Base-by-base conservation (phyloP, 140 eudicot genomes). In the Cichorium intybus region DNA sequence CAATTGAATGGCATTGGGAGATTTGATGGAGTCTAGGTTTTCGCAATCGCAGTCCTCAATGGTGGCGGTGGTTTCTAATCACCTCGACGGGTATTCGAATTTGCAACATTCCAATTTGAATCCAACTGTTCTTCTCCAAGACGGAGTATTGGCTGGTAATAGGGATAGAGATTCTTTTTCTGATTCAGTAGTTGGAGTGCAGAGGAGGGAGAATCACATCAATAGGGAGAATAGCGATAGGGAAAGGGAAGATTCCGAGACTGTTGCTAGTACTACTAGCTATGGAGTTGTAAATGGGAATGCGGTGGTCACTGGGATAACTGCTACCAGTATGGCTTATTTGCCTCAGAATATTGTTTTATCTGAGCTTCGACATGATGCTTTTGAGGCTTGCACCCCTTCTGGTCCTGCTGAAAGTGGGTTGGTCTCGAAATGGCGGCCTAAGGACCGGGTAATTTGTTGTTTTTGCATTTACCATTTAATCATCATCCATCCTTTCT, bases 1-100 rank as follows among this genome's bases (percentile, higher is more conserved):
- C 37, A 62, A 31, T 78, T 87, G 84, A 68, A 91, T 91, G 98
- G 98, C 98, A 83, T 83, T 91, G 89, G 98, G 91, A n/a, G 96
- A 91, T 79, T 74, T 87, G 75, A 87, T 85, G 98, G 82, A 86
- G 47, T 81, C 94, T 37, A 79, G 92, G 75, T 91, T 85, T 75
- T 82, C 96, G 22, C 68, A 45, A 21, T 50, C 78, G 18, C 80
- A 75, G 58, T 84, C 96, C 14, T 56, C 94, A 11, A 55, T 74
- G 55, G 66, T 66, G 21, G 69, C 75, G 21, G 66, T 66, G 35
- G 86, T 84, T 8, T 62, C 87, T 22, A 82, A 68, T 74, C 87
- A 78, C 56, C 78, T 79, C 15, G 79, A 66, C 27, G 75, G 74
- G 35, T 79, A 70, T 50, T 54, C 82, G 12, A 64, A 39, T 54